These are phyloP conservation scores for Auricularia sp. DNA, from an alignment of 768 basidiomycete genomes.

Conservation along the genomic window DNA sequence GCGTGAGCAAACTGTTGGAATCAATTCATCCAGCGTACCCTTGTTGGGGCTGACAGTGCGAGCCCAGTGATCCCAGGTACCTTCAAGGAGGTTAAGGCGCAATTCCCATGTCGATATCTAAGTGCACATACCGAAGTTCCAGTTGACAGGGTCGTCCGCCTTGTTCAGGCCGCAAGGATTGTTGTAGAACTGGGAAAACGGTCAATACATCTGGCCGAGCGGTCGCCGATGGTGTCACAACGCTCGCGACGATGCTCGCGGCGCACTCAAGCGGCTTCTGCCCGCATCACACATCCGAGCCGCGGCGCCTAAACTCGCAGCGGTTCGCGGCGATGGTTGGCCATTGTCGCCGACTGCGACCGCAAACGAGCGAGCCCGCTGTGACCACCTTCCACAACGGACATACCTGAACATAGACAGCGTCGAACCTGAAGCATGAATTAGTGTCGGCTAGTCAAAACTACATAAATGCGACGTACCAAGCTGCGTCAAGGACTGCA, in stretches of 20 bases:
- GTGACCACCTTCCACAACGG: conserved; percentile 14
- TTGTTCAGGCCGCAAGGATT: conserved; percentile 44
- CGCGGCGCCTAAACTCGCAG: no score
- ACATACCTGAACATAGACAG: conserved; percentile 52
- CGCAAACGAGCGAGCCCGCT: neutral
- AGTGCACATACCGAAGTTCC: neutral
- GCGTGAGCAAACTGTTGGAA: conserved; percentile 2
- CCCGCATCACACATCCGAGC: no score
- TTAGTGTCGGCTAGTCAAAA: no score
- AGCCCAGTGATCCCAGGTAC: conserved; percentile 10
- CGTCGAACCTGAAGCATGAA: conserved; percentile 38
- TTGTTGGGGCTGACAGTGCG: conserved; percentile 7
- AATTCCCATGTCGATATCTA: conserved; percentile 28
- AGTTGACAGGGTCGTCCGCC: conserved; percentile 19
- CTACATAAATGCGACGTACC: conserved; percentile 1
- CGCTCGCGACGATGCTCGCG: no score
- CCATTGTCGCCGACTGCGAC: conserved; percentile 22
- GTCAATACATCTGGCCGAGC: no score
- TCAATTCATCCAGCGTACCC: neutral
- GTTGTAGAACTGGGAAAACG: conserved; percentile 25
- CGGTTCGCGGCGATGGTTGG: conserved; percentile 14
- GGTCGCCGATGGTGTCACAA: no score
- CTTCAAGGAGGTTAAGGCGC: neutral
- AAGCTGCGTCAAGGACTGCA: conserved; percentile 47
- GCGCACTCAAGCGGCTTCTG: no score